Conservation (phyloP, 805 yeast genomes). For the Metschnikowia hibisci region DNA sequence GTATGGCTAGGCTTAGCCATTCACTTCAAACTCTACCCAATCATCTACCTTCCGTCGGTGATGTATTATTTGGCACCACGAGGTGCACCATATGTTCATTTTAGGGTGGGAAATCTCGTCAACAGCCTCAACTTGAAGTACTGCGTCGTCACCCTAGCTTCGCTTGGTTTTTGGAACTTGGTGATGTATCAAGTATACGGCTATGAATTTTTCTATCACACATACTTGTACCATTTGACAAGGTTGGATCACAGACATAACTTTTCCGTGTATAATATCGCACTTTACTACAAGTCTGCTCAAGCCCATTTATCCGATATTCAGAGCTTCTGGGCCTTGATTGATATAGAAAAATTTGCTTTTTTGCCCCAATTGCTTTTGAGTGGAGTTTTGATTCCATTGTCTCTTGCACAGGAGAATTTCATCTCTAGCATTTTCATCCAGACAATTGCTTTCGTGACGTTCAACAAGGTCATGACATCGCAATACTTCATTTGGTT, state of each 20-base stretch:
- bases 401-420: conserved; percentile 30
- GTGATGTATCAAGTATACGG: conserved; percentile 73
- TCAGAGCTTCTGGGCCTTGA: background rate
- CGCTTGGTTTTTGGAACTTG: conserved; percentile 47
- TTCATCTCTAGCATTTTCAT: conserved; percentile 34
- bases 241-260: conserved; percentile 93
- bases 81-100: conserved; percentile 19
- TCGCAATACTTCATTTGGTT: conserved; percentile 97
- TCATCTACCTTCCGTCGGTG: conserved; percentile 78
- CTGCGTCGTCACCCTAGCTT: conserved; percentile 30
- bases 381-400: conserved; percentile 58
- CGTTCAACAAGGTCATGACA: conserved; percentile 63
- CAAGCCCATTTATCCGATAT: background rate
- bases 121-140: conserved; percentile 33
- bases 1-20: conserved; percentile 69
- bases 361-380: conserved; percentile 78
- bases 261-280: conserved; percentile 80
- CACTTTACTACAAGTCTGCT: conserved; percentile 60
- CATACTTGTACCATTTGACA: conserved; percentile 78
- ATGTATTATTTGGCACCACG: conserved; percentile 39
- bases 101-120: conserved; percentile 24
- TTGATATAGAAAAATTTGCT: conserved; percentile 53
- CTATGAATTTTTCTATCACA: conserved; percentile 64
- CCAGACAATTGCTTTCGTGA: conserved; percentile 43
- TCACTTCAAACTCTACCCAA: conserved; percentile 89